Evolutionary conservation across 306 rosid genomes (phyloP), one percentile per base, ranked within the genome.

Genomic region (Crotalaria pallida): DNA sequence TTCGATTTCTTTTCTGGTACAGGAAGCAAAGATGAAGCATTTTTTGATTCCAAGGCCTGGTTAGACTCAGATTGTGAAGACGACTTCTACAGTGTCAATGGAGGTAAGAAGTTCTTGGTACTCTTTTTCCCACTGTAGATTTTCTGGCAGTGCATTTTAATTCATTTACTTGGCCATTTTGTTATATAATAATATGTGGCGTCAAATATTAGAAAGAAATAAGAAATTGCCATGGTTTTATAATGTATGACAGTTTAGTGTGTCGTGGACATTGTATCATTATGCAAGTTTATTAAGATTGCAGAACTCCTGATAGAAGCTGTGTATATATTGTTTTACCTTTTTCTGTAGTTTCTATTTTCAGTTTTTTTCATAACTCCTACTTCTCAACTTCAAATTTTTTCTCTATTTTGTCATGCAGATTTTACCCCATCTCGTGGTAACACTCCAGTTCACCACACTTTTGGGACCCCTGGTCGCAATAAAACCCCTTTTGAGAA

Each of bases 31-130:
- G 99, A 91, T 56, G 99, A 94, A 60, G 68, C 86, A 23, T 94
- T 83, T 86, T 91, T 91, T 71, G 99, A 95, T 82, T 79, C 99
- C 29, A 81, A 79, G 55, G 50, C 88, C 41, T 91, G 97, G 96
- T 66, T 95, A 73, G 99, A 95, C 53, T 95, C 99, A 0, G 99
- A 95, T 70, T 87, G 91, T 50, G 99, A 95, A 59, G 97, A 89
- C 45, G 98, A 95, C 77, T 95, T 91, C 73, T 87, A 74, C 33
- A 95, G 99, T 64, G 99, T 95, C 67, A 87, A 88, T 79, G 99
- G 99, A 26, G 99, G 99, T 95, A 86, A 86, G 96, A 18, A 75
- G 63, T 33, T 48, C 33, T 38, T 5, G n/a, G 18, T 72, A 31
- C 51, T 36, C 65, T 65, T 51, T 44, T 41, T 55, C 9, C 6